These are phyloP conservation scores for Fomitopsis schrenkii DNA, from an alignment of 1,284 basidiomycete genomes.

Conservation along the genomic window DNA sequence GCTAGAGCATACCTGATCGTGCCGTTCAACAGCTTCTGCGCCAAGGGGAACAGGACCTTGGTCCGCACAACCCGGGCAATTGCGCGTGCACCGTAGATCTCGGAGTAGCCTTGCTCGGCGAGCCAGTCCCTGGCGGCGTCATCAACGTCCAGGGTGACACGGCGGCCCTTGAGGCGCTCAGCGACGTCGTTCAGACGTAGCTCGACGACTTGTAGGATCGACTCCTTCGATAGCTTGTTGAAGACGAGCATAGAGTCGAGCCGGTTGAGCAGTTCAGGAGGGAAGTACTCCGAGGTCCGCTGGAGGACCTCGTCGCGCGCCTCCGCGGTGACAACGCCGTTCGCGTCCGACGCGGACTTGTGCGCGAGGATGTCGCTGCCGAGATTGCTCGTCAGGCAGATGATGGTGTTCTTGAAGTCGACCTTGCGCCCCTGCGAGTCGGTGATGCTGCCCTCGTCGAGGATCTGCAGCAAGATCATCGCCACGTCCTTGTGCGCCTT, in stretches of 20 bases:
- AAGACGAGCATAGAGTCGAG: conserved; percentile 87
- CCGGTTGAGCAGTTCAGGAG: conserved; percentile 88
- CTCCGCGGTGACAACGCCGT: conserved; percentile 64
- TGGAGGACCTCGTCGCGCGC: conserved; percentile 73
- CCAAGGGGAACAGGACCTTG: conserved; percentile 75
- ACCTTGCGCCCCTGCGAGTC: conserved; percentile 75
- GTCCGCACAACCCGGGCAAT: conserved; percentile 79
- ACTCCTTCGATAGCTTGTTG: conserved; percentile 77
- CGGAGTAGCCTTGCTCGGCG: conserved; percentile 78
- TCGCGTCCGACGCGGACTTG: conserved; percentile 54
- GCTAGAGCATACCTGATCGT: conserved; percentile 57
- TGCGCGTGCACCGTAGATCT: conserved; percentile 83
- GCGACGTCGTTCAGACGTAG: conserved; percentile 76
- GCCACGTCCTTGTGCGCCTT: conserved; percentile 92
- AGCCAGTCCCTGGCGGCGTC: conserved; percentile 69
- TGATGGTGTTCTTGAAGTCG: conserved; percentile 87
- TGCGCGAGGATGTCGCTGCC: conserved; percentile 77
- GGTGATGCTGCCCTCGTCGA: conserved; percentile 89
- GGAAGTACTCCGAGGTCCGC: conserved; percentile 76
- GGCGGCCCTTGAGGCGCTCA: conserved; percentile 56
- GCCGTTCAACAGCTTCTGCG: conserved; percentile 71
- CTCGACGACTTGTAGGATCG: conserved; percentile 75
- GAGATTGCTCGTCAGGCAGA: conserved; percentile 53
- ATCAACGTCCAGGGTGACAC: conserved; percentile 74
- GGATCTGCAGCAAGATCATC: conserved; percentile 88